Evolutionary conservation across 208 protist genomes (phyloP), one percentile per base, ranked within the genome.

Genomic region (Crithidia brevicula): DNA sequence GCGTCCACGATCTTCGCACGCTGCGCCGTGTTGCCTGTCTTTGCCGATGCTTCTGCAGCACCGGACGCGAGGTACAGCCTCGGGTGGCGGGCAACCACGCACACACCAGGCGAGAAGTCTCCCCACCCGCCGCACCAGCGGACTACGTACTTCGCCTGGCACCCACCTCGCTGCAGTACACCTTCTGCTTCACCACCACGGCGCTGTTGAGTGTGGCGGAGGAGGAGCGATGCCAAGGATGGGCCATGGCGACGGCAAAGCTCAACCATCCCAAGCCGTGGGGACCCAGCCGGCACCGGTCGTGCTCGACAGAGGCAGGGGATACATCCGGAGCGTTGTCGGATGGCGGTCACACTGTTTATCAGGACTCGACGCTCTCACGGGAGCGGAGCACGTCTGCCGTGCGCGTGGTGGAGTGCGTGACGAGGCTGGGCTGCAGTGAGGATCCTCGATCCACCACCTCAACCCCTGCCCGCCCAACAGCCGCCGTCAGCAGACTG

Each of bases 101-200:
- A 16, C n/a, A 34, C 31, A 34, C 16, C 42, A 25, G 34, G 57
- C 43, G 33, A 47, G 43, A 63, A 61, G 4, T 53, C 72, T 5
- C 23, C 58, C 25, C 45, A 18, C 33, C 75, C 71, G 36, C 62
- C 59, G 31, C 45, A 10, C 68, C 58, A 30, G 50, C 68, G 9
- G 57, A 80, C 47, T 57, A 71, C 53, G 43, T 86, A n/a, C 66
- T 73, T 11, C 71, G 71, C 25, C 38, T 76, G 23, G 47, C 61
- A 20, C 61, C 67, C 3, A 67, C 74, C 6, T 65, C 68, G 25
- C 57, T 85, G 34, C 65, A 71, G 30, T 61, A 81, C 49, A 71
- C 72, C 23, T 88, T 88, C 69, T 85, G 83, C 58, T 67, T 57
- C 40, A 82, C 74, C 5, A 61, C 72, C 33, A 74, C 67, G 30